Base-by-base conservation (phyloP, 306 rosid genomes). In the Glycine latifolia region DNA sequence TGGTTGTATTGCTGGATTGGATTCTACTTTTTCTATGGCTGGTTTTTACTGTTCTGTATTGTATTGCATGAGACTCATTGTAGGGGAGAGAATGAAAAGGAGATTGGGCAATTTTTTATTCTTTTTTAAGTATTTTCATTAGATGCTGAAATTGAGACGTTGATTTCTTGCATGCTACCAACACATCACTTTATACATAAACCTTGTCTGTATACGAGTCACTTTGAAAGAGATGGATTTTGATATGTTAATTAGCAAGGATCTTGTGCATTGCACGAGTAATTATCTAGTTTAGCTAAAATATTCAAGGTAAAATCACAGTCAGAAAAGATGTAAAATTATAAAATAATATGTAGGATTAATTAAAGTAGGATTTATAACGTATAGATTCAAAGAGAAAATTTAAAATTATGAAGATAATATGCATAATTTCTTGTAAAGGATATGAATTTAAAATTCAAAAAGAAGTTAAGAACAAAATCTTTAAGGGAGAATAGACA, bases 161-260 rank as follows among this genome's bases (percentile, higher is more conserved):
- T 60, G 44, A 2, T 62, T 44, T 47, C 54, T 37, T 66, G n/a
- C 48, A 4, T 43, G 33, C 37, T 66, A 7, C 13, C 35, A 11
- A 17, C 48, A 13, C 10, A 6, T 31, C 12, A 33, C 35, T 61
- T 72, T 59, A 20, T 39, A 7, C 50, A 56, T 16, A 46, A 69
- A 12, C 17, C 1, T 6, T 54, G 37, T 35, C 69, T n/a, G 46
- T 11, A 10, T 75, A 26, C 44, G 16, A 60, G 73, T 17, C 82
- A 53, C 17, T 1, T 47, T 69, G 71, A 61, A 75, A 56, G 81
- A 31, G 48, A 39, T 68, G 63, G 46, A 31, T 52, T 62, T 55
- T 15, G 67, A 71, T 59, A 15, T 15, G 15, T 53, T 58, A 10
- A 2, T 11, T 46, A 6, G 13, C 74, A 2, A 69, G 15, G 31